These are phyloP conservation scores for Ammopiptanthus mongolicus DNA, from an alignment of 306 rosid genomes.

Conservation along the genomic window DNA sequence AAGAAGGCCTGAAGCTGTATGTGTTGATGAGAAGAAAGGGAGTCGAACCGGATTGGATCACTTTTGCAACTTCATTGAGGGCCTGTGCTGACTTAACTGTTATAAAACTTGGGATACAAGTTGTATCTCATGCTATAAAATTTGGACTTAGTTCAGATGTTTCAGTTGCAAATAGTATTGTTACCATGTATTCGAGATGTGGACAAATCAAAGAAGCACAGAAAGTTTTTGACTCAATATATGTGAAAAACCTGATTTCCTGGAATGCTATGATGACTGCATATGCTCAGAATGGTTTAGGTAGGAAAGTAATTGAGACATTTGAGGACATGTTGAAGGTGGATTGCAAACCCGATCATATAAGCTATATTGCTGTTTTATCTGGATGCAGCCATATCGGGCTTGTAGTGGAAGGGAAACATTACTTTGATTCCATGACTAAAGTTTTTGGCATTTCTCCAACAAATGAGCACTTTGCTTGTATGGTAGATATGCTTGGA, in stretches of 20 bases:
- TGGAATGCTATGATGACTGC: conserved; percentile 72
- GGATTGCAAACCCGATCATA: conserved; percentile 48
- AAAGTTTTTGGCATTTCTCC: conserved; percentile 51
- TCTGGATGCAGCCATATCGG: conserved; percentile 77
- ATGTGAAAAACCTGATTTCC: conserved; percentile 47
- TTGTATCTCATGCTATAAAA: conserved; percentile 42
- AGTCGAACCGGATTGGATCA: conserved; percentile 49
- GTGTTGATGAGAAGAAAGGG: conserved; percentile 44
- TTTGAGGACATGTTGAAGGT: conserved; percentile 49
- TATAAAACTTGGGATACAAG: conserved; percentile 53
- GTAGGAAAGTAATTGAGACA: conserved; percentile 46
- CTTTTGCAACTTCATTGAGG: conserved; percentile 46
- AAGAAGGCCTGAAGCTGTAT: conserved; percentile 58
- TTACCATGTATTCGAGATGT: conserved; percentile 68
- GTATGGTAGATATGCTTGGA: conserved; percentile 70
- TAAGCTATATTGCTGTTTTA: conserved; percentile 57
- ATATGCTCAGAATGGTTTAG: conserved; percentile 68
- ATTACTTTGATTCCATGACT: conserved; percentile 53
- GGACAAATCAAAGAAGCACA: conserved; percentile 55
- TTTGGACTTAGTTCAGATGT: conserved; percentile 42
- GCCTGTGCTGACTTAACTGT: conserved; percentile 64
- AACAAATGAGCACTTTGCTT: conserved; percentile 56
- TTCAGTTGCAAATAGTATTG: conserved; percentile 54
- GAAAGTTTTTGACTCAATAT: conserved; percentile 37
- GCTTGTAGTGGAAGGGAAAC: conserved; percentile 52